phyloP scores from a whole-genome alignment of 2,329 filamentous ascomycete species.

The Ambrosiella beaveri region DNA sequence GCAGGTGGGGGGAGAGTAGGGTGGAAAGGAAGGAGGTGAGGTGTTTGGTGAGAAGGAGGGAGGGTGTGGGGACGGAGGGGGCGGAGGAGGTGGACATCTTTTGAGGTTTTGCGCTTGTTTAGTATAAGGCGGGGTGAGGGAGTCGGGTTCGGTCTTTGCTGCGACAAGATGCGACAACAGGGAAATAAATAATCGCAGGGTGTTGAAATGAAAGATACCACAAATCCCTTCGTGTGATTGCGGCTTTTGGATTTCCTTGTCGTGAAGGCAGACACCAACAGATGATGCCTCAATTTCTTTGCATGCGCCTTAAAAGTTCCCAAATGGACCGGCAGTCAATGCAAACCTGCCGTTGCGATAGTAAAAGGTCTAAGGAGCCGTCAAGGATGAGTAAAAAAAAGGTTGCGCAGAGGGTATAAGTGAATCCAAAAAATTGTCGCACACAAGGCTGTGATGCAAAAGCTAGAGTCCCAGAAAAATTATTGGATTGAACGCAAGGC shows the following conservation, averaged over 20 bases:
- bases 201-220: too few relatives aligned
- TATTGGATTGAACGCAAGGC: background rate
- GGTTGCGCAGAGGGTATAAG: background rate
- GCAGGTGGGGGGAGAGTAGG: conserved; percentile 39
- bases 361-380: background rate
- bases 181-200: too few relatives aligned
- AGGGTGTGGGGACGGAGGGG: conserved; percentile 25
- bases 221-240: too few relatives aligned
- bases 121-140: too few relatives aligned
- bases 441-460: too few relatives aligned
- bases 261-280: too few relatives aligned
- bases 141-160: background rate
- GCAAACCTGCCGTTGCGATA: background rate
- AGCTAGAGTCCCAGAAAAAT: too few relatives aligned
- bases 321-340: too few relatives aligned
- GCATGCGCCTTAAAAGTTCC: too few relatives aligned
- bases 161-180: background rate
- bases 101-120: background rate
- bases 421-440: too few relatives aligned
- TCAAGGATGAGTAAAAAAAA: background rate
- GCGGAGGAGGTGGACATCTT: conserved; percentile 23
- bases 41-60: conserved; percentile 47
- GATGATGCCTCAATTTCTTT: too few relatives aligned
- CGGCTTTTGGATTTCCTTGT: too few relatives aligned
- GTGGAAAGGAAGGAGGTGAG: conserved; percentile 43